These are phyloP conservation scores for Candida maesae DNA, from an alignment of 805 yeast genomes.

Conservation along the genomic window DNA sequence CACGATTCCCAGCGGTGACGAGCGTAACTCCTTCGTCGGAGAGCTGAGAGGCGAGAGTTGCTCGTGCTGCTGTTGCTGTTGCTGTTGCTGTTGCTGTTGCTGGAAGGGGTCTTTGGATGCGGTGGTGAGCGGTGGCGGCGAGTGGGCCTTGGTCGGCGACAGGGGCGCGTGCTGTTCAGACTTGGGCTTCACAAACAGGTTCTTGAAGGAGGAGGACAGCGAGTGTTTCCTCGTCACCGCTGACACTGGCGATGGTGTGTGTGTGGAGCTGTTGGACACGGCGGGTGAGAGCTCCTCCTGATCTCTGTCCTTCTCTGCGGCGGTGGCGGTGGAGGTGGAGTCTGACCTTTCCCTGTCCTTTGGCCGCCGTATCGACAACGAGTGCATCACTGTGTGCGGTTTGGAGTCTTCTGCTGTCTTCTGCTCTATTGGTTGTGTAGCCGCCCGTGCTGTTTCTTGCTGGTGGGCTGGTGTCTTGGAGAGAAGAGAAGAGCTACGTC, in stretches of 20 bases:
- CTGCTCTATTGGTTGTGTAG: no score
- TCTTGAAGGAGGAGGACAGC: slow-evolving; percentile 20
- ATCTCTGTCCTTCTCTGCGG: background rate
- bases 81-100: no score
- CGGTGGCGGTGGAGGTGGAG: no score
- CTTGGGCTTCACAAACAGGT: slow-evolving; percentile 20
- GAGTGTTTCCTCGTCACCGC: slow-evolving; percentile 17
- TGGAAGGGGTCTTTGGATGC: background rate
- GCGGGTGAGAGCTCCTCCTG: no score
- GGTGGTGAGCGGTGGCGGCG: background rate
- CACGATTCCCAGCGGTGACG: no score
- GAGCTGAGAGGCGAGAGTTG: slow-evolving; percentile 2
- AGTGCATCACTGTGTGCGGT: slow-evolving; percentile 2
- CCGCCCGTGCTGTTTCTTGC: no score
- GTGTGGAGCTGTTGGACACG: no score
- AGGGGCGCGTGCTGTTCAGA: slow-evolving; percentile 9
- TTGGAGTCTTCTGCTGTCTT: no score
- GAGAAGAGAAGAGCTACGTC: no score
- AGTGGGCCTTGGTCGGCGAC: background rate
- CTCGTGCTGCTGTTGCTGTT: background rate
- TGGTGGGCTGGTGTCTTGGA: no score
- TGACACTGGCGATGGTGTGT: background rate
- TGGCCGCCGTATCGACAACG: slow-evolving; percentile 2
- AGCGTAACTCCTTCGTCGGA: no score
- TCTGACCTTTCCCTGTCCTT: no score